Percentiles rank a stretch among this genome's conserved stretches.
phyloP scores from a whole-genome alignment of 2,329 filamentous ascomycete genomes.

The Colletotrichum euphorbiae region DNA sequence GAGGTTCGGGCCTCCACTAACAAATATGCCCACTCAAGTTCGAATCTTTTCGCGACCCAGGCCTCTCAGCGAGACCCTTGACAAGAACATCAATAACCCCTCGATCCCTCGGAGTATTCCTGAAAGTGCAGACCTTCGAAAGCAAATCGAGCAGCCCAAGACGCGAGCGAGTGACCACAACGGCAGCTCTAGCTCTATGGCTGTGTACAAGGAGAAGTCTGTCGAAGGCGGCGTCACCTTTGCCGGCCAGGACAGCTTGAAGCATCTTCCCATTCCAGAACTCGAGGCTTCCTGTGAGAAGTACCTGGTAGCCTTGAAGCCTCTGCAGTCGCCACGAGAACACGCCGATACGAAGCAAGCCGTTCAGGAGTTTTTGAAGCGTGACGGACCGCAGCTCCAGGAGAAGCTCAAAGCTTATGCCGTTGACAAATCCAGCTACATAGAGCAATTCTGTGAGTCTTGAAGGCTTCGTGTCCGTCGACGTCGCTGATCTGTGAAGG shows the following conservation, averaged over 20 bases:
- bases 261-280: conserved; percentile 93
- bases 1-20: conserved; percentile 40
- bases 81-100: conserved; percentile 54
- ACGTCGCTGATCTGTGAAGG: conserved; percentile 62
- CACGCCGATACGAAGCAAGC: conserved; percentile 85
- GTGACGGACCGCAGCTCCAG: conserved; percentile 86
- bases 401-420: conserved; percentile 93
- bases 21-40: conserved; percentile 52
- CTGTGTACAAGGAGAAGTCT: conserved; percentile 62
- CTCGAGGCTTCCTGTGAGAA: conserved; percentile 81
- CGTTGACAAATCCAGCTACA: conserved; percentile 91
- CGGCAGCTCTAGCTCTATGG: conserved; percentile 63
- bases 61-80: conserved; percentile 78
- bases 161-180: conserved; percentile 7
- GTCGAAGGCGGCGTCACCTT: conserved; percentile 84
- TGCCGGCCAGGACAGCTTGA: conserved; percentile 86
- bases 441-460: conserved; percentile 94
- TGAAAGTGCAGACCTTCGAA: conserved; percentile 46
- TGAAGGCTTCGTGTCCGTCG: not conserved
- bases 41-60: conserved; percentile 69
- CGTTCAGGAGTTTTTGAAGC: conserved; percentile 83
- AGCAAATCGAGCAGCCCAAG: conserved; percentile 26
- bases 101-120: conserved; percentile 56
- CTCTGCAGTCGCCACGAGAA: conserved; percentile 83
- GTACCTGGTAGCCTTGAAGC: conserved; percentile 83